Conservation (phyloP, 169 alveolate genomes). For the Plasmodium knowlesi region DNA sequence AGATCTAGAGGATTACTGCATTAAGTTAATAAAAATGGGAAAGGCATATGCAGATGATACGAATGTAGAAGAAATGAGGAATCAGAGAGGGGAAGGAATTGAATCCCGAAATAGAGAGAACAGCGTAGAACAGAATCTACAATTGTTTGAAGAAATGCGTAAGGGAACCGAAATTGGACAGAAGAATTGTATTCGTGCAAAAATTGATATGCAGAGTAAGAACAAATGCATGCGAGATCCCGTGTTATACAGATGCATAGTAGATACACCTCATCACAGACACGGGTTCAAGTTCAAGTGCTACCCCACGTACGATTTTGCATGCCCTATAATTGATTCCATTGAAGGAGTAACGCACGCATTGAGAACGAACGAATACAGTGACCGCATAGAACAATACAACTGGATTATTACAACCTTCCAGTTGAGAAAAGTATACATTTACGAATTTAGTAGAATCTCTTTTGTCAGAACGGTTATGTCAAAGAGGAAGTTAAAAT, state of each 20-base stretch:
- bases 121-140: constrained; percentile 93
- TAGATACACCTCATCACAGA: constrained; percentile 94
- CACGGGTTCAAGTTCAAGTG: constrained; percentile 95
- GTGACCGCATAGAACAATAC: constrained; percentile 96
- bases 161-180: constrained; percentile 91
- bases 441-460: constrained; percentile 96
- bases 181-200: constrained; percentile 97
- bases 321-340: constrained; percentile 98
- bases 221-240: constrained; percentile 99
- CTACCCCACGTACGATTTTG: constrained; percentile 99
- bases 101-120: constrained; percentile 90
- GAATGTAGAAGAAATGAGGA: constrained; percentile 95
- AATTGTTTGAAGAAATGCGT: constrained; percentile 91
- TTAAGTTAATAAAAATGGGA: constrained; percentile 89
- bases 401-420: constrained; percentile 93
- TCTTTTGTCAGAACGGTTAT: constrained; percentile 95
- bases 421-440: constrained; percentile 90
- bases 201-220: constrained; percentile 94
- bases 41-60: constrained; percentile 98
- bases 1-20: constrained; percentile 88
- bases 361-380: constrained; percentile 97
- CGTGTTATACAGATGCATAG: constrained; percentile 95
- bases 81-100: constrained; percentile 95
- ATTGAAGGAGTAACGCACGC: constrained; percentile 99
- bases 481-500: constrained; percentile 96